Conservation (phyloP, 2,329 filamentous ascomycete species). For the Claviceps lovelessii region DNA sequence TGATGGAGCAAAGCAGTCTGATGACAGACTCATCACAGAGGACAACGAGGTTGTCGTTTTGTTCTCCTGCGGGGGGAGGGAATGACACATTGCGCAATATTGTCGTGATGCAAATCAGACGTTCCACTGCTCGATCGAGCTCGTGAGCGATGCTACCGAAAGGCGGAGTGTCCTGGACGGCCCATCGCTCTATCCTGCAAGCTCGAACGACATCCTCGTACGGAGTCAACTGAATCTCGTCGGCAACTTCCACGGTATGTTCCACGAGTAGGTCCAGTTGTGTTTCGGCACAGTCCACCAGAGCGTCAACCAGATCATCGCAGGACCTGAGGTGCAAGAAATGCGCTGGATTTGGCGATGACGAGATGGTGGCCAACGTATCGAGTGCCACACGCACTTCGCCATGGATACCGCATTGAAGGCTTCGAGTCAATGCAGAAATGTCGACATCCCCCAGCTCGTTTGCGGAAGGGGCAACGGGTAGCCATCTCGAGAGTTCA, state of each 20-base stretch:
- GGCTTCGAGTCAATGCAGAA: slow-evolving; percentile 71
- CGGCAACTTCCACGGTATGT: slow-evolving; percentile 70
- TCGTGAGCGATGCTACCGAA: slow-evolving; percentile 69
- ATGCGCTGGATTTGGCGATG: slow-evolving; percentile 50
- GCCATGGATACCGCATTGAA: slow-evolving; percentile 78
- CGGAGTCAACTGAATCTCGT: slow-evolving; percentile 65
- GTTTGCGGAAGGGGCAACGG: slow-evolving; percentile 56
- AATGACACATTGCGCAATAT: slow-evolving; percentile 90
- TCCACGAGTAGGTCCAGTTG: slow-evolving; percentile 76
- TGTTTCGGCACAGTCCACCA: slow-evolving; percentile 83
- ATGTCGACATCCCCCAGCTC: slow-evolving; percentile 86
- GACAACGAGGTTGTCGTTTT: slow-evolving; percentile 51
- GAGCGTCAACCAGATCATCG: slow-evolving; percentile 75
- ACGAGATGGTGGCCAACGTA: slow-evolving; percentile 53
- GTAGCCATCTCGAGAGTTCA: slow-evolving; percentile 54
- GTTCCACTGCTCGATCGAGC: slow-evolving; percentile 73
- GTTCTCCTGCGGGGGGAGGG: slow-evolving; percentile 30
- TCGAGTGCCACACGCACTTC: slow-evolving; percentile 88
- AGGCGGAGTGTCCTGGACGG: slow-evolving; percentile 54
- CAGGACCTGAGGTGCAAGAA: slow-evolving; percentile 56
- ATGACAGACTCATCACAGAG: slow-evolving; percentile 67
- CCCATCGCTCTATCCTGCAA: slow-evolving; percentile 60
- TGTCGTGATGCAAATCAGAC: slow-evolving; percentile 78
- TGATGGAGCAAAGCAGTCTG: slow-evolving; percentile 69
- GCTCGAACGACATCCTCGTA: slow-evolving; percentile 80